Percentiles rank a stretch among this genome's conserved stretches.
These are phyloP conservation scores for Dryas alaskensis DNA, from an alignment of 306 rosid genomes.

Conservation along the genomic window DNA sequence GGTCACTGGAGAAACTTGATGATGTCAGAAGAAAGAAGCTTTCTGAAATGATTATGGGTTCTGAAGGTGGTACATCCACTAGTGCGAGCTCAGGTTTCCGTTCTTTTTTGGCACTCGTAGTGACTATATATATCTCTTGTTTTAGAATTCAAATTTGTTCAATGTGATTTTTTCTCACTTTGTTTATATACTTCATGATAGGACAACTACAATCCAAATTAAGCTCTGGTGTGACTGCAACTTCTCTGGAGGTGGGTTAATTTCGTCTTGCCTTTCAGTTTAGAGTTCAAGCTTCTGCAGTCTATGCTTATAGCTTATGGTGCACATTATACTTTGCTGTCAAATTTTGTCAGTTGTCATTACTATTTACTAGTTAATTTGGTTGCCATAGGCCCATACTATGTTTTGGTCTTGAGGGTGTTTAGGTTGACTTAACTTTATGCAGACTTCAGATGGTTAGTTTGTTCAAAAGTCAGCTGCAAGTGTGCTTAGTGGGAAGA, in stretches of 20 bases:
- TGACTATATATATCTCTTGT: neutral
- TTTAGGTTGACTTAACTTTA: neutral
- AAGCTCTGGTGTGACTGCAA: constrained; percentile 54
- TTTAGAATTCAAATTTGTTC: neutral
- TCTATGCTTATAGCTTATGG: neutral
- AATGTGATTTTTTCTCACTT: constrained; percentile 15
- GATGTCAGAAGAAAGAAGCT: constrained; percentile 93
- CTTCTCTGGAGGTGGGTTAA: constrained; percentile 68
- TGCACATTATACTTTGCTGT: neutral
- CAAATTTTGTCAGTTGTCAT: neutral
- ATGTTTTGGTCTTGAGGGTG: neutral
- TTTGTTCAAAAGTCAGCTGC: constrained; percentile 87
- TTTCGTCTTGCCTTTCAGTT: constrained; percentile 3
- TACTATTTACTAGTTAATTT: neutral
- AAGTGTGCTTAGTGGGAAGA: constrained; percentile 98
- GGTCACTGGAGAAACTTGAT: constrained; percentile 94
- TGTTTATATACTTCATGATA: constrained; percentile 21
- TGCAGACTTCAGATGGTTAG: constrained; percentile 63
- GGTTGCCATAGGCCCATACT: too few species aligned
- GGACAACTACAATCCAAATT: constrained; percentile 53
- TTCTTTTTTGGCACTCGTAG: constrained; percentile 14
- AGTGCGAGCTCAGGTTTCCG: constrained; percentile 63
- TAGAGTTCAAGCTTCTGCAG: neutral
- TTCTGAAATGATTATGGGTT: constrained; percentile 89
- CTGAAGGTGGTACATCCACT: constrained; percentile 66